These are phyloP conservation scores for Cyberlindnera mycetangii DNA, from an alignment of 805 yeast genomes.

Conservation along the genomic window DNA sequence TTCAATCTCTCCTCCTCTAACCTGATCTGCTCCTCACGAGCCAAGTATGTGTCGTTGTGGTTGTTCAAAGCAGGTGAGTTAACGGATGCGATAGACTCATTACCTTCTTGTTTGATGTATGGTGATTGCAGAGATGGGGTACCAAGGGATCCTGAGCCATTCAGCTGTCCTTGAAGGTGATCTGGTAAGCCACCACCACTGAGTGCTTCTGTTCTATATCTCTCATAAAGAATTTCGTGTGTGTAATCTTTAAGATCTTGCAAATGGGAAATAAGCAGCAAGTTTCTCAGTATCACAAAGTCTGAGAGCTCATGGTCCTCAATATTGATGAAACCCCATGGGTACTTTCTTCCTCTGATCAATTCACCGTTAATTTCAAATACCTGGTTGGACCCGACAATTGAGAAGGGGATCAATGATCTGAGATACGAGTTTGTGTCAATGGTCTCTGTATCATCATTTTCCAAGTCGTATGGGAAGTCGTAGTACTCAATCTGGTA, in stretches of 20 bases:
- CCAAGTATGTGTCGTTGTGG: slow-evolving; percentile 42
- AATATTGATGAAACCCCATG: slow-evolving; percentile 58
- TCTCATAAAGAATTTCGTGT: slow-evolving; percentile 82
- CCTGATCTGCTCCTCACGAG: slow-evolving; percentile 86
- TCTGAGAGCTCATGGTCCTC: slow-evolving; percentile 77
- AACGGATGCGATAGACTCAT: slow-evolving; percentile 13
- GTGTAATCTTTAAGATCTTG: slow-evolving; percentile 87
- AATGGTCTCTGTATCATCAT: slow-evolving; percentile 57
- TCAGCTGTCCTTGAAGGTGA: slow-evolving; percentile 32
- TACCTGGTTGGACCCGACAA: slow-evolving; percentile 66
- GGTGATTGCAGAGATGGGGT: slow-evolving; percentile 23
- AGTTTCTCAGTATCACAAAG: slow-evolving; percentile 74
- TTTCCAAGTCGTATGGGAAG: slow-evolving; percentile 60
- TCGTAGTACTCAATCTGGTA: slow-evolving; percentile 70
- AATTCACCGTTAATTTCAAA: slow-evolving; percentile 43
- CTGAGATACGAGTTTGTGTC: slow-evolving; percentile 65
- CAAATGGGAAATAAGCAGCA: slow-evolving; percentile 77
- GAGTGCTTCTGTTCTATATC: slow-evolving; percentile 83
- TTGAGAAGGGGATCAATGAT: slow-evolving; percentile 62
- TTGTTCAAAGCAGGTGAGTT: slow-evolving; percentile 19
- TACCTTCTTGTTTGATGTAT: slow-evolving; percentile 25
- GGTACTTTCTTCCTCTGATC: slow-evolving; percentile 51
- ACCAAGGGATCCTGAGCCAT: slow-evolving; percentile 1
- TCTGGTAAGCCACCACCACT: slow-evolving; percentile 49
- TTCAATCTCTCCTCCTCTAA: slow-evolving; percentile 85